Conservation (phyloP, 108 stramenopile genomes). For the Schizochytrium sp. region DNA sequence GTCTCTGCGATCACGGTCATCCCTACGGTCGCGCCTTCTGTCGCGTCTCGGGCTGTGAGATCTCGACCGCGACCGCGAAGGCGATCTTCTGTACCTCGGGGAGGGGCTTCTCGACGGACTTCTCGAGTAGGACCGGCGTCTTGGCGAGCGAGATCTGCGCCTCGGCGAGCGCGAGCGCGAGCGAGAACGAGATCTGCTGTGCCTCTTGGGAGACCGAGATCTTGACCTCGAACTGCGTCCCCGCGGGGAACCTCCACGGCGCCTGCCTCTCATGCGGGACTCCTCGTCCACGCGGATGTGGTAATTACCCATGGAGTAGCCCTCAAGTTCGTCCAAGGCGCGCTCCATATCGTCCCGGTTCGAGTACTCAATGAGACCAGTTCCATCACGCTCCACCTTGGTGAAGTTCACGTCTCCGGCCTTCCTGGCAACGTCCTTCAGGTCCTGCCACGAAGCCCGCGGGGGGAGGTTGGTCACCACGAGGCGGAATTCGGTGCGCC, state of each 20-base stretch:
- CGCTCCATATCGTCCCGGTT: constrained; percentile 66
- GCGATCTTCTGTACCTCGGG: constrained; percentile 3
- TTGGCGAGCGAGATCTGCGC: neutral
- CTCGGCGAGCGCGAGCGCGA: neutral
- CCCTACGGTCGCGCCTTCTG: neutral
- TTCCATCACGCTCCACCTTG: constrained; percentile 62
- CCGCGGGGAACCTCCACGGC: neutral
- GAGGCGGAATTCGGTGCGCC: constrained; percentile 64
- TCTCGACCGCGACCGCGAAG: neutral
- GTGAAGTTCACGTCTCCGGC: constrained; percentile 66
- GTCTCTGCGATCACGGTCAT: neutral
- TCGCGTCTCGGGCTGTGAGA: constrained; percentile 7
- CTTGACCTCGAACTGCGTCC: neutral
- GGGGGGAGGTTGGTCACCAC: constrained; percentile 61
- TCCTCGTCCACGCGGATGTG: neutral
- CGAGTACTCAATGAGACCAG: constrained; percentile 64
- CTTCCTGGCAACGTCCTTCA: constrained; percentile 66
- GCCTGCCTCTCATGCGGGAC: neutral
- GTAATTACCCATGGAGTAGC: neutral
- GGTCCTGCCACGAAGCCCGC: constrained; percentile 64
- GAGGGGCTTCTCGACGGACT: neutral
- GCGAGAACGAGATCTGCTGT: neutral
- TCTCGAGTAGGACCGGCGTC: neutral
- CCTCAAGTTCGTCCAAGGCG: constrained; percentile 49
- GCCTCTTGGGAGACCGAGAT: neutral